Percentiles rank a stretch among this genome's conserved stretches.
phyloP scores from a whole-genome alignment of 164 flowering plant species.

The Protea cynaroides region DNA sequence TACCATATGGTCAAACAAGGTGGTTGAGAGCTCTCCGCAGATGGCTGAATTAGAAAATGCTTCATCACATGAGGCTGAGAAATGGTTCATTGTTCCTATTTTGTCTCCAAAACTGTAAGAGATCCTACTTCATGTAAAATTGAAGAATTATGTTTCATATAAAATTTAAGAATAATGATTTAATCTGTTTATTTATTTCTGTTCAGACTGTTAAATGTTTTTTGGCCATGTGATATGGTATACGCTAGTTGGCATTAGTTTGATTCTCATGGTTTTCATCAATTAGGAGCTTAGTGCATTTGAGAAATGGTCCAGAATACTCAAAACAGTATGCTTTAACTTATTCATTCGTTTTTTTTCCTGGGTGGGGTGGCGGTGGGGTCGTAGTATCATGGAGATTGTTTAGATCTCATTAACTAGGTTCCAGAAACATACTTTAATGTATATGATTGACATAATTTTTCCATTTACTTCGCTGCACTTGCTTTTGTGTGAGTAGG shows the following conservation, averaged over 20 bases:
- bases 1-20: conserved; percentile 62
- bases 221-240: neutral
- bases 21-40: conserved; percentile 67
- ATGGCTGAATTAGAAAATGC: conserved; percentile 98
- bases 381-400: too few relatives aligned
- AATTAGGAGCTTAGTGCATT: too few relatives aligned
- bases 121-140: neutral
- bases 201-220: neutral
- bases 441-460: too few relatives aligned
- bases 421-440: too few relatives aligned
- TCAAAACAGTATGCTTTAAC: too few relatives aligned
- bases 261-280: too few relatives aligned
- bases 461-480: too few relatives aligned
- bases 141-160: neutral
- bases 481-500: too few relatives aligned
- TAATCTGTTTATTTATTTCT: neutral
- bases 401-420: too few relatives aligned
- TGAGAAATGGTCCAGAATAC: too few relatives aligned
- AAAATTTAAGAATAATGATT: neutral
- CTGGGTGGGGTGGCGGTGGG: too few relatives aligned
- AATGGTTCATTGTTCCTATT: conserved; percentile 62
- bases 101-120: conserved; percentile 59
- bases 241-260: neutral
- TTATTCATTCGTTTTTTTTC: too few relatives aligned
- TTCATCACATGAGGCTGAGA: conserved; percentile 80